Conservation (phyloP, 2,329 filamentous ascomycete species). For the Fusarium coffeatum region DNA sequence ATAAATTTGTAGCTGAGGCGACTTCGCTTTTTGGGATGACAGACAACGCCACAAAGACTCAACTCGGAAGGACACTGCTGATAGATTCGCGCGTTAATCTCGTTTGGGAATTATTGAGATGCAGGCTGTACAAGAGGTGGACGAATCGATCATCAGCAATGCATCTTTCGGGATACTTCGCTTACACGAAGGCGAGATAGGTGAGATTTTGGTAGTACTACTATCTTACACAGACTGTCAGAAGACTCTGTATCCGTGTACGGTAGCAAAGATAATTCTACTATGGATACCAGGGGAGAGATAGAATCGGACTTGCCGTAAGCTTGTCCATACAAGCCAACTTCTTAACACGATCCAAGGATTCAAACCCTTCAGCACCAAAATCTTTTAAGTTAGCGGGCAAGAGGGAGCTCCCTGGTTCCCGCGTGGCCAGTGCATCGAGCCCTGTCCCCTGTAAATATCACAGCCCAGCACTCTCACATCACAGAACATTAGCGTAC, state of each 20-base stretch:
- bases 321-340: slow-evolving; percentile 9
- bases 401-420: slow-evolving; percentile 36
- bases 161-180: slow-evolving; percentile 12
- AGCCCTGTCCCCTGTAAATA: slow-evolving; percentile 18
- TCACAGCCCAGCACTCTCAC: background rate
- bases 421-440: slow-evolving; percentile 42
- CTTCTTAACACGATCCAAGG: slow-evolving; percentile 23
- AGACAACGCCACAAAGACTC: slow-evolving; percentile 17
- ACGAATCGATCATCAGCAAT: slow-evolving; percentile 32
- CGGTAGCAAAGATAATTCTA: background rate
- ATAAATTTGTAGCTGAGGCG: slow-evolving; percentile 17
- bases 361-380: slow-evolving; percentile 20
- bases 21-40: slow-evolving; percentile 20
- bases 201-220: slow-evolving; percentile 26
- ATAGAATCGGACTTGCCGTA: background rate
- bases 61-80: slow-evolving; percentile 24
- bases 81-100: slow-evolving; percentile 32
- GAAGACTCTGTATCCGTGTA: background rate
- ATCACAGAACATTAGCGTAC: background rate
- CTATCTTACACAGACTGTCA: background rate
- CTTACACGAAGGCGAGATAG: slow-evolving; percentile 22
- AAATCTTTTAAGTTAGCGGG: slow-evolving; percentile 33
- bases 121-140: slow-evolving; percentile 13
- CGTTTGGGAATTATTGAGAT: slow-evolving; percentile 30
- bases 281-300: background rate